Evolutionary conservation across 768 basidiomycete genomes (phyloP).

Genomic region (Boletus edulis): DNA sequence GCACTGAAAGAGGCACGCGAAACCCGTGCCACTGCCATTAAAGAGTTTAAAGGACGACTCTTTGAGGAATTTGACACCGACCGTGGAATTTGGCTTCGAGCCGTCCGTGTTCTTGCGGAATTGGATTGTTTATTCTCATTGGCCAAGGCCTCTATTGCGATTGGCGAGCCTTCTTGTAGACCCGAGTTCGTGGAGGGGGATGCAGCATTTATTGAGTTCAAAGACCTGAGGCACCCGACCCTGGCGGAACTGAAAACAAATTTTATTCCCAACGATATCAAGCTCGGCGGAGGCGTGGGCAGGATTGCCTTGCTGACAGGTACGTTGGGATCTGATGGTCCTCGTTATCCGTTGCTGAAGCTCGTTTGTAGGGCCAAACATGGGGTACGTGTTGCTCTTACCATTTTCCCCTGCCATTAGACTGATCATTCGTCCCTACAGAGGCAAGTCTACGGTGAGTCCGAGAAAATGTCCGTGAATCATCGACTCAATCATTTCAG

Average conservation of each 20-base stretch:
- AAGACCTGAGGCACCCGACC: conserved; percentile 87
- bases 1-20: conserved; percentile 93
- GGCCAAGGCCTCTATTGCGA: conserved; percentile 82
- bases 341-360: background rate
- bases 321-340: conserved; percentile 27
- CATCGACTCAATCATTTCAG: conserved; percentile 29
- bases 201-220: conserved; percentile 80
- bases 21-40: conserved; percentile 74
- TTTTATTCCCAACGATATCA: conserved; percentile 94
- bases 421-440: conserved; percentile 24
- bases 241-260: conserved; percentile 62
- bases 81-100: conserved; percentile 77
- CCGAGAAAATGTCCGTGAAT: background rate
- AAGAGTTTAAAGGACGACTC: conserved; percentile 76
- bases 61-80: conserved; percentile 83
- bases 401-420: background rate
- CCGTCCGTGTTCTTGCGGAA: conserved; percentile 84
- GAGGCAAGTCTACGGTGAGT: conserved; percentile 74
- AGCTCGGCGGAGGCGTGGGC: conserved; percentile 72
- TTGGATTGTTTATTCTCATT: conserved; percentile 95
- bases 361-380: conserved; percentile 63
- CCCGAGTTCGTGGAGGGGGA: conserved; percentile 85
- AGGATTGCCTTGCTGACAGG: conserved; percentile 87
- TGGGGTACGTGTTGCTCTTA: conserved; percentile 59
- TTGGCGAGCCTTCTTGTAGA: conserved; percentile 93